A percentile compares a stretch with the other conserved stretches of the same genome.
These are phyloP conservation scores for Dictyostelium brefeldianum DNA, from an alignment of 78 protist species.

Conservation along the genomic window DNA sequence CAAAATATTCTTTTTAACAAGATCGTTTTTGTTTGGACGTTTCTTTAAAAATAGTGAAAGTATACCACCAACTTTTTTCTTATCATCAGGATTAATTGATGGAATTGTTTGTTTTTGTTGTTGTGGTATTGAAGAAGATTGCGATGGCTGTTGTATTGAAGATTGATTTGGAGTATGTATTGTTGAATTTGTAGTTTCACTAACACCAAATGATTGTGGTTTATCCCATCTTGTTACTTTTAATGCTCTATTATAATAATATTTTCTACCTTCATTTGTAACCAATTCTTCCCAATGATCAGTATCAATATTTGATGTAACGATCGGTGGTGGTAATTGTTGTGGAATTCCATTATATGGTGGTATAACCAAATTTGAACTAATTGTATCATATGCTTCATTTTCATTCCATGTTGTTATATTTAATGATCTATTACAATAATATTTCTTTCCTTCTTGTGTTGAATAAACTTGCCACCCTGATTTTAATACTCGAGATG, in stretches of 20 bases:
- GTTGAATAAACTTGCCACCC: conserved; percentile 53
- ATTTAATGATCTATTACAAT: conserved; percentile 1
- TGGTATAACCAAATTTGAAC: not conserved
- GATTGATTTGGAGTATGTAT: not conserved
- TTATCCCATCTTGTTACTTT: conserved; percentile 34
- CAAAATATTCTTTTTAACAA: conserved; percentile 44
- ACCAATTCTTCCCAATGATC: conserved; percentile 26
- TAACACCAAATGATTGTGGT: not conserved
- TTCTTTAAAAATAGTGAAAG: conserved; percentile 30
- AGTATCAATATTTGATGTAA: not conserved
- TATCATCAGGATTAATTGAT: conserved; percentile 11
- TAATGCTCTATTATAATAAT: conserved; percentile 33
- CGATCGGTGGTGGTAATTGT: not conserved
- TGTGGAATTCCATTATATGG: not conserved
- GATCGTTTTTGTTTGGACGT: conserved; percentile 60
- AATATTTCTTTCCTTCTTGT: conserved; percentile 55
- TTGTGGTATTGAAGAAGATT: not conserved
- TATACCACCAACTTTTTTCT: conserved; percentile 50
- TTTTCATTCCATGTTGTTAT: conserved; percentile 48
- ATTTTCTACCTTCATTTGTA: conserved; percentile 56
- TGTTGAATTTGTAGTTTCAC: not conserved
- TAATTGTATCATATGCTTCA: conserved; percentile 23
- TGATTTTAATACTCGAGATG: conserved; percentile 20
- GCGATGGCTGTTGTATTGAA: not conserved
- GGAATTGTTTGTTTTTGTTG: not conserved